A percentile compares a stretch with the other conserved stretches of the same genome.
Evolutionary conservation across 495 filamentous ascomycete genomes (phyloP).

Genomic region (Xylaria grammica): DNA sequence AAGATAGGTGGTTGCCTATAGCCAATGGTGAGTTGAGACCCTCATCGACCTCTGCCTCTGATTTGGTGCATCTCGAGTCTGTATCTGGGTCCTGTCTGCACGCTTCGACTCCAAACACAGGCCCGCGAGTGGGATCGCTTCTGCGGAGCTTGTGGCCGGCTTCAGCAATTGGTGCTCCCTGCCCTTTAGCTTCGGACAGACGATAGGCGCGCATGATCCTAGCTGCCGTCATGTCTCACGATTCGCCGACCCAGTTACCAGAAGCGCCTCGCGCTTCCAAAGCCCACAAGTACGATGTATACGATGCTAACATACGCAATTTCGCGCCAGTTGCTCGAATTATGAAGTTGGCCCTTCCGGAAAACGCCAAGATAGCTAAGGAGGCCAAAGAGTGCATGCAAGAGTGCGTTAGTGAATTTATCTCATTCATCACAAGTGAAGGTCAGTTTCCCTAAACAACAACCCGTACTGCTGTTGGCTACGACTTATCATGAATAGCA

Average conservation of each 20-base stretch:
- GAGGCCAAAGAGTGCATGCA: slow-evolving; percentile 99
- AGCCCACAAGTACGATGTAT: slow-evolving; percentile 52
- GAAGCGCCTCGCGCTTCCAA: slow-evolving; percentile 53
- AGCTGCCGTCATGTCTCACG: slow-evolving; percentile 56
- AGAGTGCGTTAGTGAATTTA: slow-evolving; percentile 99
- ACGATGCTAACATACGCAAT: slow-evolving; percentile 88
- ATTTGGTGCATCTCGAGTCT: slow-evolving; percentile 57
- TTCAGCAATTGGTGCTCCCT: slow-evolving; percentile 44
- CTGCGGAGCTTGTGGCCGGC: slow-evolving; percentile 38
- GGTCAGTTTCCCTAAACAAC: slow-evolving; percentile 58
- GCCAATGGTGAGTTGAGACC: slow-evolving; percentile 87
- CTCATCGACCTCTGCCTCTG: slow-evolving; percentile 43
- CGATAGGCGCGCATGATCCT: slow-evolving; percentile 40
- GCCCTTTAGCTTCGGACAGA: slow-evolving; percentile 38
- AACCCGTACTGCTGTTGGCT: slow-evolving; percentile 22
- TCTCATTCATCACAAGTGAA: slow-evolving; percentile 99
- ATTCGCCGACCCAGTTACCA: slow-evolving; percentile 53
- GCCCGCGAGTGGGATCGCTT: slow-evolving; percentile 36
- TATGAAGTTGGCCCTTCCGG: slow-evolving; percentile 96
- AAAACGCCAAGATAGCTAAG: slow-evolving; percentile 99
- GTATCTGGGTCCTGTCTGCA: slow-evolving; percentile 49
- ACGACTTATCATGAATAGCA: slow-evolving; percentile 60
- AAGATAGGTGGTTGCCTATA: slow-evolving; percentile 99
- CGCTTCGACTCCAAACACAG: slow-evolving; percentile 31
- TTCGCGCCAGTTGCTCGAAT: slow-evolving; percentile 96